Percentiles rank a stretch among this genome's conserved stretches.
Evolutionary conservation across 208 protist species (phyloP).

Genomic region (Willaertia magna): DNA sequence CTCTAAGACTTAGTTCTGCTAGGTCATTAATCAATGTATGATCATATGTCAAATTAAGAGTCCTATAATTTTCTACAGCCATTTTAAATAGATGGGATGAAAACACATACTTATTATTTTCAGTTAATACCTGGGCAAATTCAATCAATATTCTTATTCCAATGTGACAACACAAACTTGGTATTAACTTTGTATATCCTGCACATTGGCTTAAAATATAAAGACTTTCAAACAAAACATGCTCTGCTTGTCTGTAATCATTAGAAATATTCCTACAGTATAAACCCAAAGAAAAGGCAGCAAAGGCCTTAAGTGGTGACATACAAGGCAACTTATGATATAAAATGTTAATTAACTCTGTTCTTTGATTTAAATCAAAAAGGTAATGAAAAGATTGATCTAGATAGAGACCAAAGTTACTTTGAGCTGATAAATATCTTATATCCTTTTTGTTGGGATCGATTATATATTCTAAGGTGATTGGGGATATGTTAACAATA

Average conservation of each 20-base stretch:
- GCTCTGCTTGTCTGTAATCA: not conserved
- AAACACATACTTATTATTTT: constrained; percentile 1
- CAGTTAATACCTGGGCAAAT: not conserved
- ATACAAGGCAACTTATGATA: not conserved
- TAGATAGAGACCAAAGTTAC: not conserved
- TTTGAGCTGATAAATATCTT: not conserved
- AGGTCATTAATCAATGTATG: not conserved
- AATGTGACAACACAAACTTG: not conserved
- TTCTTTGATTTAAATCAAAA: not conserved
- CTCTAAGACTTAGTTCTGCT: not conserved
- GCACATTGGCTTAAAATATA: not conserved
- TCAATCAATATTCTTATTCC: not conserved
- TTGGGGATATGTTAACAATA: not conserved
- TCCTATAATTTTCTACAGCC: not conserved
- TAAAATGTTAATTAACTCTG: not conserved
- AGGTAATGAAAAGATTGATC: not conserved
- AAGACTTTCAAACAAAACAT: not conserved
- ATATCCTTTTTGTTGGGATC: not conserved
- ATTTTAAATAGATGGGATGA: not conserved
- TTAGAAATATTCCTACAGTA: not conserved
- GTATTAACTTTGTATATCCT: not conserved
- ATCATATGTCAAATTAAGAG: not conserved
- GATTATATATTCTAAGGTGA: not conserved
- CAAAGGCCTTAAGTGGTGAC: not conserved
- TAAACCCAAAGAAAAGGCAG: not conserved